Percentiles rank a stretch among this genome's conserved stretches.
phyloP scores from a whole-genome alignment of 371 early-diverging fungal species.

The Furculomyces boomerangus region DNA sequence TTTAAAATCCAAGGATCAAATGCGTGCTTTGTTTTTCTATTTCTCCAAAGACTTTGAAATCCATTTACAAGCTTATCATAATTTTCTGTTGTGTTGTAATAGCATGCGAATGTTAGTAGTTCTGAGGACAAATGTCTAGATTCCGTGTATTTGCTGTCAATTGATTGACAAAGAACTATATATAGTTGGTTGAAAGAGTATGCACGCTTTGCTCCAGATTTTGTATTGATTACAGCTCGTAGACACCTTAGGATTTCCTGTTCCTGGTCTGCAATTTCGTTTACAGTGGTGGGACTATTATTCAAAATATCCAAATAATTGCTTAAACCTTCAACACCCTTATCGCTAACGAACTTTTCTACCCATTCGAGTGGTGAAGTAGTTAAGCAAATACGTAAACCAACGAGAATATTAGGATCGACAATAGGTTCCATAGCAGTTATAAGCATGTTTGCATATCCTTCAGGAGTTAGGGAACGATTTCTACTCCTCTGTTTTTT shows the following conservation, averaged over 20 bases:
- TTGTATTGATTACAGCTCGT: not conserved
- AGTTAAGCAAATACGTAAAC: not conserved
- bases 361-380: not conserved
- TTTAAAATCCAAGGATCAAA: not conserved
- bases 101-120: slow-evolving; percentile 1
- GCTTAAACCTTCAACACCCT: not conserved
- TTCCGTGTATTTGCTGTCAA: not conserved
- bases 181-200: not conserved
- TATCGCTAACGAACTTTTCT: not conserved
- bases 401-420: not conserved
- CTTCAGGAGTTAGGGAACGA: not conserved
- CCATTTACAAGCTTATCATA: not conserved
- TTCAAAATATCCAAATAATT: not conserved
- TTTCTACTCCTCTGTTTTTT: not conserved
- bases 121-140: not conserved
- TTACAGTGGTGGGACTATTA: not conserved
- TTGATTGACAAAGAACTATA: not conserved
- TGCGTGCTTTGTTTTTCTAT: not conserved
- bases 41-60: not conserved
- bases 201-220: not conserved
- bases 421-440: not conserved
- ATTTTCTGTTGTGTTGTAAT: not conserved
- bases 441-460: not conserved
- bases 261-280: not conserved
- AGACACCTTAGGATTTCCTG: not conserved